These are phyloP conservation scores for Knoxia roxburghii DNA, from an alignment of 257 asterid species.

Conservation along the genomic window DNA sequence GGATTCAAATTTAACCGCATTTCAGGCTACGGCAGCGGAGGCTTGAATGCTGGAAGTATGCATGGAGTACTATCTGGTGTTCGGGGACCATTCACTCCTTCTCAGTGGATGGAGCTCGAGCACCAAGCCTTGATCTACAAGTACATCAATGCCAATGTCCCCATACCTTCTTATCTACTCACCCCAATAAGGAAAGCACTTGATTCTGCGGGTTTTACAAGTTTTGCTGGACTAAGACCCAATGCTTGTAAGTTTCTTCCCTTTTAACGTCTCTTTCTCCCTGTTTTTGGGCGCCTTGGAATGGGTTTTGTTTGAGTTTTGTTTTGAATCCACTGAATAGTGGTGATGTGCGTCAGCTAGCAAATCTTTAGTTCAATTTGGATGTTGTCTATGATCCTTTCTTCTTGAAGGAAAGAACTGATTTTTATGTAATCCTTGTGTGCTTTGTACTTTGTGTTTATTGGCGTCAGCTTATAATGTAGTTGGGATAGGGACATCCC, in stretches of 20 bases:
- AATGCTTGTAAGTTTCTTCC: slow-evolving; percentile 22
- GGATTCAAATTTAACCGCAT: slow-evolving; percentile 10
- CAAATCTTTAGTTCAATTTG: neutral
- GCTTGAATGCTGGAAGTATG: slow-evolving; percentile 37
- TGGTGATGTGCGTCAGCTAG: neutral
- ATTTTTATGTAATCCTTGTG: neutral
- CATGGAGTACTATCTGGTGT: slow-evolving; percentile 38
- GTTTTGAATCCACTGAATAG: neutral
- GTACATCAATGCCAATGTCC: slow-evolving; percentile 29
- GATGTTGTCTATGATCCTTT: neutral
- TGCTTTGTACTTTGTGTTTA: neutral
- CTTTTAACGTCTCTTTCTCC: too few species aligned
- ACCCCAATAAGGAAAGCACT: slow-evolving; percentile 33
- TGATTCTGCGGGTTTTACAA: slow-evolving; percentile 30
- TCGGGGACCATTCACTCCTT: slow-evolving; percentile 33
- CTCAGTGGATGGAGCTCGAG: slow-evolving; percentile 39
- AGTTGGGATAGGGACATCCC: neutral
- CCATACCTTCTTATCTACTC: slow-evolving; percentile 31
- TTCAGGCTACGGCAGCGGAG: slow-evolving; percentile 45
- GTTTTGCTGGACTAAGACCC: slow-evolving; percentile 24
- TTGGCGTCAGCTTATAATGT: neutral
- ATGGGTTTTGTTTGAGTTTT: neutral
- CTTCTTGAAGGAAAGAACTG: neutral
- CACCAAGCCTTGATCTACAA: slow-evolving; percentile 40
- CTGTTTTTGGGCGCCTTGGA: too few species aligned